Evolutionary conservation across 2,329 filamentous ascomycete species (phyloP).

Genomic region (Colletotrichum sansevieriae): DNA sequence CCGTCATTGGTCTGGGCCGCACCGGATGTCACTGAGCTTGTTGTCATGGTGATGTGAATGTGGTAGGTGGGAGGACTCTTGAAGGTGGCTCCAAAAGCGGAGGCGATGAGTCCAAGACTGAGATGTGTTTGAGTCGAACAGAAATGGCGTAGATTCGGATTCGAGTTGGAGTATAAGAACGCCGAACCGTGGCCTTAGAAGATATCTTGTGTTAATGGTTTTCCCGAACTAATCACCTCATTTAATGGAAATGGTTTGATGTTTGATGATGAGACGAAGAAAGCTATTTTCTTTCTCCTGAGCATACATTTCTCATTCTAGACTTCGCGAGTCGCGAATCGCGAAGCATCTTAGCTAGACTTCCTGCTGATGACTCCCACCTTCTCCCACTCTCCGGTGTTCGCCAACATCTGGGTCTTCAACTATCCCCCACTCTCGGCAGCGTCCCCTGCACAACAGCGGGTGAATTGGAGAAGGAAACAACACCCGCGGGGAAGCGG

Average conservation of each 20-base stretch:
- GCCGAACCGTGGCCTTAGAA: too few species aligned
- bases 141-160: neutral
- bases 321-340: neutral
- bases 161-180: neutral
- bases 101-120: neutral
- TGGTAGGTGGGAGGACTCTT: neutral
- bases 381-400: conserved; percentile 5
- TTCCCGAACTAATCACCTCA: neutral
- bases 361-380: neutral
- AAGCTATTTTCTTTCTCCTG: neutral
- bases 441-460: neutral
- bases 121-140: neutral
- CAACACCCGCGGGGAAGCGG: conserved; percentile 16
- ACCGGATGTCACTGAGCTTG: neutral
- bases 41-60: conserved; percentile 18
- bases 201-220: neutral
- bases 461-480: neutral
- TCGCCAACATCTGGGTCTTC: conserved; percentile 1
- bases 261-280: conserved; percentile 5
- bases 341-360: neutral
- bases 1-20: neutral
- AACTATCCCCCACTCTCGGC: conserved; percentile 24
- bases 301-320: neutral
- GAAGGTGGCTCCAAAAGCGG: neutral
- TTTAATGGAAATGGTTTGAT: conserved; percentile 15